A percentile compares a stretch with the other conserved stretches of the same genome.
These are phyloP conservation scores for Boechera divaricarpa DNA, from an alignment of 345 rosid genomes.

Conservation along the genomic window DNA sequence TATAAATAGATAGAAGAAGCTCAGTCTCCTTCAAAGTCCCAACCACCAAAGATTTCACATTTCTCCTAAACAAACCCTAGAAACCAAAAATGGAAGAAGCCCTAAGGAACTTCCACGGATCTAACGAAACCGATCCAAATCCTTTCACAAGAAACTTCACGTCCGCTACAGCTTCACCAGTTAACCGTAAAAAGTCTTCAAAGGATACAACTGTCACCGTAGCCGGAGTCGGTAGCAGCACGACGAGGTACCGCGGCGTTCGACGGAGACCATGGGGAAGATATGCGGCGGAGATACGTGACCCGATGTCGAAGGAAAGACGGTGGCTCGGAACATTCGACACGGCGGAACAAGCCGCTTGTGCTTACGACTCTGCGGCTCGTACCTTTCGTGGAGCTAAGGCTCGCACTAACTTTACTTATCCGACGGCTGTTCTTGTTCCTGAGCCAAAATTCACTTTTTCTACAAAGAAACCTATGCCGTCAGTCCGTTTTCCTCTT, in stretches of 20 bases:
- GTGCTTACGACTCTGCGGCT: constrained; percentile 94
- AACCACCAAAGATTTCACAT: constrained; percentile 8
- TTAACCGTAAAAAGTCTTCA: constrained; percentile 23
- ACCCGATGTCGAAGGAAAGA: constrained; percentile 86
- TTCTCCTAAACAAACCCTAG: constrained; percentile 22
- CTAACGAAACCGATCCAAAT: constrained; percentile 24
- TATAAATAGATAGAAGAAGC: constrained; percentile 30
- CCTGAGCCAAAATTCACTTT: constrained; percentile 49
- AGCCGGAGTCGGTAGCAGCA: constrained; percentile 35
- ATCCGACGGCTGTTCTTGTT: constrained; percentile 48
- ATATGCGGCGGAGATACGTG: constrained; percentile 97
- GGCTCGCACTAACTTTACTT: constrained; percentile 89
- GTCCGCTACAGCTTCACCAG: constrained; percentile 7
- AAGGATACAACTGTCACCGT: constrained; percentile 54
- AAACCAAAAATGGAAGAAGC: constrained; percentile 68
- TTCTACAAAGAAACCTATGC: constrained; percentile 39
- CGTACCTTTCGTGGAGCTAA: constrained; percentile 86
- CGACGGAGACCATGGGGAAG: constrained; percentile 98
- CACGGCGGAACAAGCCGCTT: constrained; percentile 98
- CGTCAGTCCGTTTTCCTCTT: constrained; percentile 33
- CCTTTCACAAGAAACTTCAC: constrained; percentile 39
- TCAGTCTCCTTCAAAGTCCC: neutral
- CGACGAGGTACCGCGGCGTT: constrained; percentile 91
- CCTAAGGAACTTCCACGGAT: constrained; percentile 52
- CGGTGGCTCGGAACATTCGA: constrained; percentile 99